Base-by-base conservation (phyloP, 148 eudicot genomes). In the Vaccinium darrowii region DNA sequence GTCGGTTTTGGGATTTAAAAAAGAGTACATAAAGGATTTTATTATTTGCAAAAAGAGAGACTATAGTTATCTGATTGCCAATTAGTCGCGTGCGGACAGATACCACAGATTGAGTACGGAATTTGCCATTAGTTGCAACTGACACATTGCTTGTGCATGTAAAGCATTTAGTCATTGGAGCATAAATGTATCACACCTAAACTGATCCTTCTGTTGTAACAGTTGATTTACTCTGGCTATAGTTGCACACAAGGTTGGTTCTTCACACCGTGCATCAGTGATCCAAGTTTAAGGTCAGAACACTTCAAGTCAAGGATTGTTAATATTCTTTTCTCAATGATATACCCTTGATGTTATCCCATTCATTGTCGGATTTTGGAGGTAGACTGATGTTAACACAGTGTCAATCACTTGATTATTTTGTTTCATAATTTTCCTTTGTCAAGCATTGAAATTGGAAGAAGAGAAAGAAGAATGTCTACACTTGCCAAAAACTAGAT, bases 241-340 rank as follows among this genome's bases (percentile, higher is more conserved):
- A 91, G 95, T 88, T 96, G 98, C 89, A 91, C 87, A 80, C 98
- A 94, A 89, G 98, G 98, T 53, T 94, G 98, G 98, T 96, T 94
- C 87, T 93, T 89, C 91, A 96, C 98, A 14, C 98, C 98, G 71
- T 96, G 98, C 90, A 90, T 82, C 63, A 91, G 92, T 82, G 91
- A 90, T 91, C 98, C 98, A 65, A 86, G 96, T 82, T 93, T 96
- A 89, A 93, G 98, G 98, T 93, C 77, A 84, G 90, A 72, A 83
- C 62, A 56, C 21, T 33, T 47, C 74, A 5, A 53, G 19, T 7
- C 7, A 33, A 71, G 43, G 39, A 16, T 49, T 81, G 9, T 58
- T 80, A 7, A 1, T 23, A 0, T 25, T 50, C 36, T 21, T 8
- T 21, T 83, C 56, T 83, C 4, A 5, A 10, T 53, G 33, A 25